These are phyloP conservation scores for Candida gigantensis DNA, from an alignment of 1,139 yeast genomes.

Conservation along the genomic window DNA sequence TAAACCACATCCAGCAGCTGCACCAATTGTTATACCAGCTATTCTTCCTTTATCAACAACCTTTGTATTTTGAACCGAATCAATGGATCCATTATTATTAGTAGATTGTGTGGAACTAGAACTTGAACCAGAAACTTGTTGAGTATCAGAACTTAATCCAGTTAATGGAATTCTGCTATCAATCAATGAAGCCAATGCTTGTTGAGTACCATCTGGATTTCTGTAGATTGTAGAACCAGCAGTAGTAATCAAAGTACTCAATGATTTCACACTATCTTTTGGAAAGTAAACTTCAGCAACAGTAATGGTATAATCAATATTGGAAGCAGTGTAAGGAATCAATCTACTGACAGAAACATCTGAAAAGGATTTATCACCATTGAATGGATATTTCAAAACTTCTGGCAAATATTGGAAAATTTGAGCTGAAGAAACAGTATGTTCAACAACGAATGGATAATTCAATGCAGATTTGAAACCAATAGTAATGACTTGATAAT, in stretches of 20 bases:
- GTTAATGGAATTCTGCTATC: constrained; percentile 65
- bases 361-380: constrained; percentile 25
- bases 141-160: constrained; percentile 37
- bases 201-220: constrained; percentile 48
- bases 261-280: constrained; percentile 39
- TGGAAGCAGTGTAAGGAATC: constrained; percentile 62
- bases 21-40: constrained; percentile 64
- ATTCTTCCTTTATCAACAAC: constrained; percentile 40
- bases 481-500: constrained; percentile 59
- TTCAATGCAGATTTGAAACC: constrained; percentile 72
- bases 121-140: constrained; percentile 10
- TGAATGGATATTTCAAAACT: constrained; percentile 55
- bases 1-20: constrained; percentile 63
- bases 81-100: constrained; percentile 44
- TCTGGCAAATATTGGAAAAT: constrained; percentile 70
- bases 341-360: constrained; percentile 59
- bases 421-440: constrained; percentile 72
- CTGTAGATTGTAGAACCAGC: constrained; percentile 50
- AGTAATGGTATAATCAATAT: constrained; percentile 59
- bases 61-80: constrained; percentile 22
- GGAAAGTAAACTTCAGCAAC: constrained; percentile 81
- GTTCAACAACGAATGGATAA: constrained; percentile 69
- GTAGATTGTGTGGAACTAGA: constrained; percentile 9
- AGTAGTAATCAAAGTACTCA: constrained; percentile 47
- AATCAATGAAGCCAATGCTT: constrained; percentile 55